Evolutionary conservation across 2,329 filamentous ascomycete genomes (phyloP).

Genomic region (Aspergillus phoenicis): DNA sequence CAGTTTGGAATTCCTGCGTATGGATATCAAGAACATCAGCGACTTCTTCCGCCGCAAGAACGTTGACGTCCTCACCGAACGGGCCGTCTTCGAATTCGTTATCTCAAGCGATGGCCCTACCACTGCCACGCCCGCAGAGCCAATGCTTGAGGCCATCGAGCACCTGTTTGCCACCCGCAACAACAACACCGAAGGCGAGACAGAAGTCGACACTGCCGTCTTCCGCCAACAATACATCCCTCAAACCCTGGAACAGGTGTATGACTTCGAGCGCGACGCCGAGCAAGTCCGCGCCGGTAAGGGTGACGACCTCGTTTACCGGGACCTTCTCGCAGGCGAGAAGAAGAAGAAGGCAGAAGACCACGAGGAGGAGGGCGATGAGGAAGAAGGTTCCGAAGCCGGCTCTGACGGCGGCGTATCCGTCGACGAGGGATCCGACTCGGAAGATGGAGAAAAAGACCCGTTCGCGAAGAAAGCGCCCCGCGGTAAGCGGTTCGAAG

Average conservation of each 20-base stretch:
- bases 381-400: conserved; percentile 33
- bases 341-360: conserved; percentile 16
- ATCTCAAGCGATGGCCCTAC: conserved; percentile 59
- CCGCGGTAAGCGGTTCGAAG: conserved; percentile 81
- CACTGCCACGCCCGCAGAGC: conserved; percentile 48
- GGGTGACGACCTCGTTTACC: conserved; percentile 79
- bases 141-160: conserved; percentile 65
- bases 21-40: conserved; percentile 97
- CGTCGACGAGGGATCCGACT: conserved; percentile 32
- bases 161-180: conserved; percentile 64
- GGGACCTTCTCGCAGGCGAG: conserved; percentile 76
- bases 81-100: conserved; percentile 82
- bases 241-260: conserved; percentile 92
- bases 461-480: conserved; percentile 68
- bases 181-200: conserved; percentile 50
- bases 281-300: conserved; percentile 73
- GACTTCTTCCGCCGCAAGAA: conserved; percentile 89
- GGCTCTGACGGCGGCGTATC: conserved; percentile 41
- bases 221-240: conserved; percentile 97
- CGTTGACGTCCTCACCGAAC: conserved; percentile 78
- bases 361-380: conserved; percentile 36
- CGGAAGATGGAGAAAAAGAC: conserved; percentile 47
- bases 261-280: conserved; percentile 90
- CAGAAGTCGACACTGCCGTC: conserved; percentile 79
- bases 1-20: conserved; percentile 88